These are phyloP conservation scores for Mortierella antarctica DNA, from an alignment of 192 early-diverging fungal genomes.

Conservation along the genomic window DNA sequence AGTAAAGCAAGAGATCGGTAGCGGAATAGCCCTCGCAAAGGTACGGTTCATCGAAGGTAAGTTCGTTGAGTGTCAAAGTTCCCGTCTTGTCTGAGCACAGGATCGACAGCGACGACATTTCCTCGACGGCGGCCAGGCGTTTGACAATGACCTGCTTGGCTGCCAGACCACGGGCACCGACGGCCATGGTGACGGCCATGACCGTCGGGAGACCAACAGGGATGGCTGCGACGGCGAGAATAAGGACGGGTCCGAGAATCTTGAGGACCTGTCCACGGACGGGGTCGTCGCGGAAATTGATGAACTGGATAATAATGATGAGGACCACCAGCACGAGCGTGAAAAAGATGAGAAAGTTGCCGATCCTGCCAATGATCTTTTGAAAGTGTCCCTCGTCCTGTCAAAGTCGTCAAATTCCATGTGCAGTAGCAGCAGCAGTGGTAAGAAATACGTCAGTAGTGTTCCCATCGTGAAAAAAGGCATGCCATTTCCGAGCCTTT, in stretches of 20 bases:
- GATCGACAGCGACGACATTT: conserved; percentile 78
- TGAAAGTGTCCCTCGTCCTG: conserved; percentile 80
- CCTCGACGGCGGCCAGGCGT: conserved; percentile 83
- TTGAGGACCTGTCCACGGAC: conserved; percentile 67
- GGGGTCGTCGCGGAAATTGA: conserved; percentile 54
- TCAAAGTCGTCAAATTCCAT: background rate
- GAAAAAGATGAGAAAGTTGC: conserved; percentile 79
- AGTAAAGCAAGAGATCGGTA: conserved; percentile 70
- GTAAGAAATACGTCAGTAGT: background rate
- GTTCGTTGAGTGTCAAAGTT: conserved; percentile 80
- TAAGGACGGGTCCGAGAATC: conserved; percentile 68
- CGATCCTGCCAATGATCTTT: conserved; percentile 79
- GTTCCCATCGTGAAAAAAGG: background rate
- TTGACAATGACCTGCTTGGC: conserved; percentile 82
- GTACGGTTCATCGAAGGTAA: conserved; percentile 80
- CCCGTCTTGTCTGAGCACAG: conserved; percentile 79
- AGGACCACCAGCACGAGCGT: conserved; percentile 62
- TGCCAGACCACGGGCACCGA: conserved; percentile 79
- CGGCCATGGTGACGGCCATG: conserved; percentile 89
- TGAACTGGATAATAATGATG: conserved; percentile 61
- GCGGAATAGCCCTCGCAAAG: conserved; percentile 53
- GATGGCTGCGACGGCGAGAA: conserved; percentile 82
- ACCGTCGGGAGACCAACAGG: conserved; percentile 85
- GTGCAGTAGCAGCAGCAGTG: background rate
- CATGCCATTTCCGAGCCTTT: background rate